Percentiles rank a stretch among this genome's conserved stretches.
Conservation (phyloP, 1,284 basidiomycete species). For the Mycena sp. region DNA sequence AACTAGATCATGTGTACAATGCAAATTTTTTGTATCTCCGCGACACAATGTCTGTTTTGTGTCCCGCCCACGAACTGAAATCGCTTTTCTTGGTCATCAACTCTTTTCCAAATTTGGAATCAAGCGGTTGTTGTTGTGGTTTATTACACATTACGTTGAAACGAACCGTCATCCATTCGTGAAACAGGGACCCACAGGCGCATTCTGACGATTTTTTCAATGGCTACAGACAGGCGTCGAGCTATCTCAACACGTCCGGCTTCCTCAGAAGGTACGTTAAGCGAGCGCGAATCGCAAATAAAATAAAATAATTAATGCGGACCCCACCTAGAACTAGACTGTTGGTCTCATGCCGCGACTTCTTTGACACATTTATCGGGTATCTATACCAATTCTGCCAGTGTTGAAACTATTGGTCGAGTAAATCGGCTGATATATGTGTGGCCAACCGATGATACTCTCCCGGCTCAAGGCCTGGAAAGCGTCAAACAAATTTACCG, state of each 20-base stretch:
- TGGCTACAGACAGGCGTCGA: slow-evolving; percentile 65
- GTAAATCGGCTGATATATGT: slow-evolving; percentile 76
- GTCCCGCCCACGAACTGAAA: too few species aligned
- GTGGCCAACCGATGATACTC: slow-evolving; percentile 77
- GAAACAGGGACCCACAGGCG: neutral
- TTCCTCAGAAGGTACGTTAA: slow-evolving; percentile 65
- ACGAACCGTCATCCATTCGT: neutral
- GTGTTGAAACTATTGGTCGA: slow-evolving; percentile 70
- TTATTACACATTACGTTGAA: neutral
- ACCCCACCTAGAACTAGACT: slow-evolving; percentile 41
- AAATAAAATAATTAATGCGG: slow-evolving; percentile 15
- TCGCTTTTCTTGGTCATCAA: too few species aligned
- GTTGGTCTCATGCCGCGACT: slow-evolving; percentile 73
- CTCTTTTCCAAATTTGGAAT: neutral
- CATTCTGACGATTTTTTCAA: slow-evolving; percentile 30
- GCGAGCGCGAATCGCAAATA: neutral
- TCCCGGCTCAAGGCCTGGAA: slow-evolving; percentile 75
- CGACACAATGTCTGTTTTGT: neutral
- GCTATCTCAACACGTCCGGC: slow-evolving; percentile 62
- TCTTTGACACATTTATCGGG: slow-evolving; percentile 65
- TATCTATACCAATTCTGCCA: slow-evolving; percentile 61
- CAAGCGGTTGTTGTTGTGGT: neutral
- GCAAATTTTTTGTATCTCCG: neutral
- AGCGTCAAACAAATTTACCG: slow-evolving; percentile 70
- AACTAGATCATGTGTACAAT: neutral